A percentile compares a stretch with the other conserved stretches of the same genome.
phyloP scores from a whole-genome alignment of 1,284 basidiomycete genomes.

The Chondrostereum purpureum region DNA sequence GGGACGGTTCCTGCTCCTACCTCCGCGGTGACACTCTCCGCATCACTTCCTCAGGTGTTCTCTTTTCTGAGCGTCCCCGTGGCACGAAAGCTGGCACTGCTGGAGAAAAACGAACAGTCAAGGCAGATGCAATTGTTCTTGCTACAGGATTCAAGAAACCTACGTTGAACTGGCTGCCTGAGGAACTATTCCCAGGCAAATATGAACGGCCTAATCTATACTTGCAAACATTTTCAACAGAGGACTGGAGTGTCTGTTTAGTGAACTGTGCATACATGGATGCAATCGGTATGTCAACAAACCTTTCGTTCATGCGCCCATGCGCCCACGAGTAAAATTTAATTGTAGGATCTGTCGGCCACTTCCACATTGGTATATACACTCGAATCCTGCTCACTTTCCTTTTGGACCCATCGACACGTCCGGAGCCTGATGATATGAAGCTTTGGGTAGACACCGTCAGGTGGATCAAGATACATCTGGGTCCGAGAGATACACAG shows the following conservation, averaged over 20 bases:
- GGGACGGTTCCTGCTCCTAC: constrained; percentile 42
- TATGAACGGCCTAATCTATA: constrained; percentile 56
- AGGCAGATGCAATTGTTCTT: constrained; percentile 53
- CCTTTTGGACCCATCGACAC: constrained; percentile 45
- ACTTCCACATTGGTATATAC: constrained; percentile 25
- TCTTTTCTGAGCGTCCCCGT: constrained; percentile 22
- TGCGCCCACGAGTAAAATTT: background rate
- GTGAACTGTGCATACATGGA: constrained; percentile 55
- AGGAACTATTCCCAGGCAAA: constrained; percentile 54
- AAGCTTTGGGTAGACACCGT: constrained; percentile 60
- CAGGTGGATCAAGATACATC: constrained; percentile 42
- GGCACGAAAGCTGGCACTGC: constrained; percentile 12
- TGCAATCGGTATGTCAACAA: constrained; percentile 32
- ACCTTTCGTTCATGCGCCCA: background rate
- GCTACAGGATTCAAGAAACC: constrained; percentile 60
- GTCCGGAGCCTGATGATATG: constrained; percentile 50
- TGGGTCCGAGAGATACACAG: constrained; percentile 9
- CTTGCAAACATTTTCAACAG: constrained; percentile 56
- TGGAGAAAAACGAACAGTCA: constrained; percentile 23
- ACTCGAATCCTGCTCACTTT: constrained; percentile 53
- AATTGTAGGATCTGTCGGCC: constrained; percentile 8
- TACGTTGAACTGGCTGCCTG: constrained; percentile 45
- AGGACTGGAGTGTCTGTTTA: constrained; percentile 51
- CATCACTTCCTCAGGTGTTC: constrained; percentile 38
- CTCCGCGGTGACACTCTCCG: constrained; percentile 47